Conservation (phyloP, 257 asterid species). For the Primulina eburnea region DNA sequence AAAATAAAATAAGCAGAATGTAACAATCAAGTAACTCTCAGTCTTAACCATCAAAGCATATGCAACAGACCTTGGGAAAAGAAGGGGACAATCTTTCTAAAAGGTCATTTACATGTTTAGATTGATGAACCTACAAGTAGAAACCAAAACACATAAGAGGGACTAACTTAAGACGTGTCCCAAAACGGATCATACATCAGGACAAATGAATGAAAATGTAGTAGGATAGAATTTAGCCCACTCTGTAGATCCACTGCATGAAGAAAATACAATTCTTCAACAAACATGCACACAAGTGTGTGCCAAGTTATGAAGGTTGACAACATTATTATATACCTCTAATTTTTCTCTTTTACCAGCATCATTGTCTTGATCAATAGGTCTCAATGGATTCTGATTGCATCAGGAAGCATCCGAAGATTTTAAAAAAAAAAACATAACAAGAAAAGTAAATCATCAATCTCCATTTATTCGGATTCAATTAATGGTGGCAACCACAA, state of each 20-base stretch:
- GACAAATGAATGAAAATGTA: constrained; percentile 7
- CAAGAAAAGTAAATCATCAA: constrained; percentile 10
- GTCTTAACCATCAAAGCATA: constrained; percentile 35
- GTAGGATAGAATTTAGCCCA: constrained; percentile 12
- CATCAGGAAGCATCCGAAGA: constrained; percentile 24
- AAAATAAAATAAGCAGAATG: constrained; percentile 6
- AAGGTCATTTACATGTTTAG: constrained; percentile 54
- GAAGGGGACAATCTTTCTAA: constrained; percentile 52
- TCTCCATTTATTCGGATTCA: constrained; percentile 8
- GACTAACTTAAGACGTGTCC: constrained; percentile 8
- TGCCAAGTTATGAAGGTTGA: constrained; percentile 5
- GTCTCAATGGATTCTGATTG: constrained; percentile 41
- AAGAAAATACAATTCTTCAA: constrained; percentile 3
- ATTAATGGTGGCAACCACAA: background rate
- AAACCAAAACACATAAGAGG: constrained; percentile 20
- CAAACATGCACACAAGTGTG: constrained; percentile 3
- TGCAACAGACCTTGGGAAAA: constrained; percentile 62
- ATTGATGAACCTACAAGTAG: constrained; percentile 44
- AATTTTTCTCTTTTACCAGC: constrained; percentile 37
- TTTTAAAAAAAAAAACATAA: constrained; percentile 10
- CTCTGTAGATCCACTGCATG: background rate
- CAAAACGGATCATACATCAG: constrained; percentile 13
- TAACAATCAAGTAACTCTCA: constrained; percentile 21
- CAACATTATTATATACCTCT: constrained; percentile 41
- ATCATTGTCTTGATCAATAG: constrained; percentile 38